These are phyloP conservation scores for Barbarea vulgaris DNA, from an alignment of 345 rosid genomes.

Conservation along the genomic window DNA sequence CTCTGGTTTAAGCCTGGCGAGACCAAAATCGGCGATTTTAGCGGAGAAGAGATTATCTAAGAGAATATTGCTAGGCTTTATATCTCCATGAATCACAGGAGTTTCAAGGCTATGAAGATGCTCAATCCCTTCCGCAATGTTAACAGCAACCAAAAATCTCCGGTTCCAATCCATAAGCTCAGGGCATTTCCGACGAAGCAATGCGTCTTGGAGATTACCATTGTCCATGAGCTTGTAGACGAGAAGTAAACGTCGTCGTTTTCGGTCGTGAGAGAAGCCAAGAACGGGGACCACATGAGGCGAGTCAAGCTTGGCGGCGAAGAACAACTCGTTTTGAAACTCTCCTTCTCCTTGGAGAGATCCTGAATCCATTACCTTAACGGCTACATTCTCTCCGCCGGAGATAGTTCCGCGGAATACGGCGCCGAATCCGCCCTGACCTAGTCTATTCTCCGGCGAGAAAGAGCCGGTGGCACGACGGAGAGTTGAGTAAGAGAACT, in stretches of 20 bases:
- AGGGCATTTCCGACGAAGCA: slow-evolving; percentile 68
- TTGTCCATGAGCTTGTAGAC: slow-evolving; percentile 85
- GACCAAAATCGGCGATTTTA: slow-evolving; percentile 88
- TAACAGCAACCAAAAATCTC: slow-evolving; percentile 58
- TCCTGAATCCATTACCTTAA: slow-evolving; percentile 91
- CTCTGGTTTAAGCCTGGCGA: slow-evolving; percentile 69
- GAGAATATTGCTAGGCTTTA: slow-evolving; percentile 85
- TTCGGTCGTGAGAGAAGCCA: slow-evolving; percentile 77
- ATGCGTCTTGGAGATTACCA: slow-evolving; percentile 87
- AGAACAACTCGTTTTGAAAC: slow-evolving; percentile 90
- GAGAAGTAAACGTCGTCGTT: slow-evolving; percentile 68
- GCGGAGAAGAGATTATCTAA: slow-evolving; percentile 72
- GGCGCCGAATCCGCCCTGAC: slow-evolving; percentile 85
- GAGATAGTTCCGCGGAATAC: slow-evolving; percentile 68
- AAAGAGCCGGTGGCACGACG: slow-evolving; percentile 72
- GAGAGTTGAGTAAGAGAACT: slow-evolving; percentile 60
- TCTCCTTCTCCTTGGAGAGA: slow-evolving; percentile 95
- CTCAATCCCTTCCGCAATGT: slow-evolving; percentile 73
- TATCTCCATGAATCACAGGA: slow-evolving; percentile 89
- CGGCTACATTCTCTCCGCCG: slow-evolving; percentile 53
- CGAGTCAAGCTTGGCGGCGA: slow-evolving; percentile 72
- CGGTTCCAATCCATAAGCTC: slow-evolving; percentile 71
- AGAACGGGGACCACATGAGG: slow-evolving; percentile 64
- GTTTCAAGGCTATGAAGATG: slow-evolving; percentile 75
- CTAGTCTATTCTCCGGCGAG: slow-evolving; percentile 56